A percentile compares a stretch with the other conserved stretches of the same genome.
Evolutionary conservation across 179 eudicot species (phyloP).

Genomic region (Silene coronaria): DNA sequence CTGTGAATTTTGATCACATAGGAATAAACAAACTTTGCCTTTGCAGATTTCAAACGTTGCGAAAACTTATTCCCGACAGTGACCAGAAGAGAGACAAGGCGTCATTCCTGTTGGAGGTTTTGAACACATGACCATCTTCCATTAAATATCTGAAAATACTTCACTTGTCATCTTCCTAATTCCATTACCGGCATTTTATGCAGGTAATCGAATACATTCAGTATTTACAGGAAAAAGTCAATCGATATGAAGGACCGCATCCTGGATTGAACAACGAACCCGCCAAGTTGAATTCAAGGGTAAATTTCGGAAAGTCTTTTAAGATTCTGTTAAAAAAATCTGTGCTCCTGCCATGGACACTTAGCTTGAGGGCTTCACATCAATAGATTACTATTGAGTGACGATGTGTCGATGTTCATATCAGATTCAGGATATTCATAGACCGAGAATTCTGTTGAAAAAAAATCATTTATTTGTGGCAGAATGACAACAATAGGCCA

Average conservation of each 20-base stretch:
- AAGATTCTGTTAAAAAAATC: constrained; percentile 3
- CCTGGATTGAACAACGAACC: constrained; percentile 64
- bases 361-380: not conserved
- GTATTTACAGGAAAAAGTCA: constrained; percentile 75
- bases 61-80: too few species aligned
- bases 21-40: not conserved
- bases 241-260: constrained; percentile 64
- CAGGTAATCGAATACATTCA: constrained; percentile 92
- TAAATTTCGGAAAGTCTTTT: constrained; percentile 25
- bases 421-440: not conserved
- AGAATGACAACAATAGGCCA: constrained; percentile 41
- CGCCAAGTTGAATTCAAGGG: constrained; percentile 53
- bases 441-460: too few species aligned
- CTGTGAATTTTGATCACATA: not conserved
- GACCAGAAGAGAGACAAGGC: too few species aligned
- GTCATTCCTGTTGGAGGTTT: constrained; percentile 30
- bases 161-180: not conserved
- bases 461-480: constrained; percentile 20
- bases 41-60: too few species aligned
- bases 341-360: not conserved
- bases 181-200: constrained; percentile 10
- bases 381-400: not conserved
- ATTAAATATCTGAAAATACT: not conserved
- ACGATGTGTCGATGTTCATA: not conserved
- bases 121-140: not conserved